Percentiles rank a stretch among this genome's conserved stretches.
Conservation (phyloP, 1,284 basidiomycete genomes). For the Trichosporon faecale region DNA sequence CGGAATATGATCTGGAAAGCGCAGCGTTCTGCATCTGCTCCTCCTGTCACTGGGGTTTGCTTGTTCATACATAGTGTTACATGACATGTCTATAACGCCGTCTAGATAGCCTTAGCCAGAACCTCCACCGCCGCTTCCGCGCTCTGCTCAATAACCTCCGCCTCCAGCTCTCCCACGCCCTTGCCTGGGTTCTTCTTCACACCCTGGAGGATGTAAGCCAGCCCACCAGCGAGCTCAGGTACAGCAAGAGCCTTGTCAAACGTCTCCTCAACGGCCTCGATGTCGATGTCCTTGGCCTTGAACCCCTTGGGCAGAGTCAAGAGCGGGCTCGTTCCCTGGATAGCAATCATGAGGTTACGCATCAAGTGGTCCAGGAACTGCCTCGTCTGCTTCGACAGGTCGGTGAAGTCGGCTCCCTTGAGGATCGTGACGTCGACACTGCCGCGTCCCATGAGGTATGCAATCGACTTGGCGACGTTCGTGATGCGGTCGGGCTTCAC, state of each 20-base stretch:
- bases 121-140: conserved; percentile 65
- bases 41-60: not conserved
- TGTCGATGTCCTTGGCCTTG: conserved; percentile 48
- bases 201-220: conserved; percentile 56
- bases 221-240: conserved; percentile 43
- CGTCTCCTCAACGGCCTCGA: conserved; percentile 49
- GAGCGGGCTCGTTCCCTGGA: conserved; percentile 67
- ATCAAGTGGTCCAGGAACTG: conserved; percentile 70
- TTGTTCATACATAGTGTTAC: not conserved
- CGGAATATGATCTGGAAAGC: not conserved
- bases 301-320: conserved; percentile 42
- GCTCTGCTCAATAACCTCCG: conserved; percentile 62
- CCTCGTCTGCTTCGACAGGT: conserved; percentile 62
- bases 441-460: conserved; percentile 78
- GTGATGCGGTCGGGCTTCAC: conserved; percentile 31
- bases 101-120: conserved; percentile 49
- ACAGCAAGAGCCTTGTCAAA: conserved; percentile 42
- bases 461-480: conserved; percentile 68
- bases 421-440: conserved; percentile 69
- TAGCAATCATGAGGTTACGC: conserved; percentile 64
- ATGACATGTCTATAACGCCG: not conserved
- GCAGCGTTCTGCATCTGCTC: not conserved
- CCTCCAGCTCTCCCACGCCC: conserved; percentile 53
- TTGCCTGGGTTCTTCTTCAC: conserved; percentile 57
- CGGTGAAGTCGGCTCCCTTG: conserved; percentile 83